Base-by-base conservation (phyloP, 164 flowering plant genomes). In the Liquidambar formosana region DNA sequence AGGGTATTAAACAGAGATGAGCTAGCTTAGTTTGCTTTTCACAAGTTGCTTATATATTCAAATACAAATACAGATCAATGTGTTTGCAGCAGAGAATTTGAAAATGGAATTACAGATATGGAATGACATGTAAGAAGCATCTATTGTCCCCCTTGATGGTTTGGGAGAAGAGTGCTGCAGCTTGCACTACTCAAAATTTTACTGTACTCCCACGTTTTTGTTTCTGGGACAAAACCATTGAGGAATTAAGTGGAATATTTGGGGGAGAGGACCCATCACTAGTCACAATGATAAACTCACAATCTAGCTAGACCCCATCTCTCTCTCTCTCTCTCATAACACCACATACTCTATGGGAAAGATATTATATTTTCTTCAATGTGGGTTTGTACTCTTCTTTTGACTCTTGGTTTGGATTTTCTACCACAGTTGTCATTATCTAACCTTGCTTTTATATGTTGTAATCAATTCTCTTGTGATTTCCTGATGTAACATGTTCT, bases 161-260 rank as follows among this genome's bases (percentile, higher is more conserved):
- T 33, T 2, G 41, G 6, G 41, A 33, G 14, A 8, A 13, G 22
- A 45, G 61, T 33, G n/a, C n/a, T n/a, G n/a, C n/a, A n/a, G n/a
- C n/a, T n/a, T n/a, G n/a, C n/a, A n/a, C 19, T 22, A 19, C 14
- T 21, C 26, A 33, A 6, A 46, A 33, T 69, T 59, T 66, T 62
- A 63, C 67, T 67, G 72, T 64, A 10, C 33, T 51, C 61, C 65
- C 77, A 74, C 75, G 75, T 74, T 78, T n/a, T 74, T 64, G 49
- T 64, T 63, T 63, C 38, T 61, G 54, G 2, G 57, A 63, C 25
- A 27, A 33, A 33, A 33, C 41, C 41, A 33, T 6, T 6, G 4
- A 33, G 2, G 41, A 69, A 11, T 10, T 22, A 1, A 38, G 43
- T 25, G 66, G 63, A 73, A 52, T 61, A 12, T 66, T 1, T 33